phyloP scores from a whole-genome alignment of 139 green algal species.

The Closterium sp. region DNA sequence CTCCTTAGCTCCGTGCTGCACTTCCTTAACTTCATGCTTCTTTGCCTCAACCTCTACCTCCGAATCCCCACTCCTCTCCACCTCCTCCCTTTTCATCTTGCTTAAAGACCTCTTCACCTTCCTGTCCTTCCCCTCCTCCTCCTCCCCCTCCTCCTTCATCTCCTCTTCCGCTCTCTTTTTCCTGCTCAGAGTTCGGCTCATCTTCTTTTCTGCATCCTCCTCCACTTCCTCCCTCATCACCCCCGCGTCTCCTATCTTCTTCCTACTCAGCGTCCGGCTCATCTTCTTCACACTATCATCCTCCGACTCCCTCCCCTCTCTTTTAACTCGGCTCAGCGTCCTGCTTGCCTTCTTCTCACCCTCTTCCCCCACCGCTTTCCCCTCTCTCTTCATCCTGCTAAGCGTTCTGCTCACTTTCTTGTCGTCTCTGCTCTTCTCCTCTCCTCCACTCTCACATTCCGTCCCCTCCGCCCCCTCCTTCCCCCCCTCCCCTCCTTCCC shows the following conservation, averaged over 20 bases:
- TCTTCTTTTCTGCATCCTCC: not conserved
- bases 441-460: too few relatives aligned
- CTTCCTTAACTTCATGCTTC: too few relatives aligned
- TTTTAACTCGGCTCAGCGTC: too few relatives aligned
- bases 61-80: not conserved
- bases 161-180: not conserved
- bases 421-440: too few relatives aligned
- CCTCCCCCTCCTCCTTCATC: not conserved
- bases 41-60: not conserved
- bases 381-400: not conserved
- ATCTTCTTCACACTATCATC: not conserved
- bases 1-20: not conserved
- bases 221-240: not conserved
- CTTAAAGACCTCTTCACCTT: not conserved
- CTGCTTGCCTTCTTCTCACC: not conserved
- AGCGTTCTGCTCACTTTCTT: not conserved
- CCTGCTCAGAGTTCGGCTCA: not conserved
- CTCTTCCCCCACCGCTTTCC: not conserved
- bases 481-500: not conserved
- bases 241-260: not conserved
- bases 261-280: not conserved
- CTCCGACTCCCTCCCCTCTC: not conserved
- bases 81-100: not conserved
- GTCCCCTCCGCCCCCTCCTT: too few relatives aligned
- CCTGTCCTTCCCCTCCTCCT: not conserved